phyloP scores from a whole-genome alignment of 1,139 yeast species.

The Hansenula sp. region DNA sequence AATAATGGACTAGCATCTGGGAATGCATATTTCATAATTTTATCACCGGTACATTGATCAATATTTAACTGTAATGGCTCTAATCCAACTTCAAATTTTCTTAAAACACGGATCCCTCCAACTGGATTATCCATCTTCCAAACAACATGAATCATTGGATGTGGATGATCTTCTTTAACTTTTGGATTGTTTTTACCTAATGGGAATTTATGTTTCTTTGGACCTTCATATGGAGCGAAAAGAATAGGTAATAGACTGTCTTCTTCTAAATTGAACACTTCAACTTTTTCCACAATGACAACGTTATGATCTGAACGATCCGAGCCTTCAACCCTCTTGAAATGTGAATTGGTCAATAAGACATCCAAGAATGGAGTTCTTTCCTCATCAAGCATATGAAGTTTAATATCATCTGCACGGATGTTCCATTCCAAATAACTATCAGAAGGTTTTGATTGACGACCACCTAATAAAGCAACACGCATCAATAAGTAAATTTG shows the following conservation, averaged over 20 bases:
- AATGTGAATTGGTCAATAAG: constrained; percentile 59
- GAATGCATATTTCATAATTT: constrained; percentile 51
- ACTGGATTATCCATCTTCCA: constrained; percentile 67
- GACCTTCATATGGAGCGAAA: constrained; percentile 44
- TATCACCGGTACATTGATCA: constrained; percentile 58
- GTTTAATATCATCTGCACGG: constrained; percentile 64
- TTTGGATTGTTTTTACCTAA: constrained; percentile 5
- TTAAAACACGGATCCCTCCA: constrained; percentile 65
- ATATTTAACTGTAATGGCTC: constrained; percentile 53
- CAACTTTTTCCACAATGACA: constrained; percentile 57
- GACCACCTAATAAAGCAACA: constrained; percentile 25
- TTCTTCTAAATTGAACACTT: constrained; percentile 65
- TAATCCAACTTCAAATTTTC: constrained; percentile 45
- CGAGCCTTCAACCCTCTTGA: constrained; percentile 53
- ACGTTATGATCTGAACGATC: constrained; percentile 63
- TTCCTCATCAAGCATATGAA: constrained; percentile 63
- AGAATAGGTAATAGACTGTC: constrained; percentile 67
- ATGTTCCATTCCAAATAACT: constrained; percentile 47
- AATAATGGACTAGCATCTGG: constrained; percentile 33
- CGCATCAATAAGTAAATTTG: constrained; percentile 29
- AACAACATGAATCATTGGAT: constrained; percentile 38
- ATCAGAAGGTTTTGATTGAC: constrained; percentile 22
- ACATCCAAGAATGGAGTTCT: constrained; percentile 69
- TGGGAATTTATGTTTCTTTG: constrained; percentile 10
- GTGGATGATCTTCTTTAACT: constrained; percentile 9